Evolutionary conservation across 768 basidiomycete species (phyloP), one percentile per base, ranked within the genome.

Genomic region (Pleurotus tuoliensis): DNA sequence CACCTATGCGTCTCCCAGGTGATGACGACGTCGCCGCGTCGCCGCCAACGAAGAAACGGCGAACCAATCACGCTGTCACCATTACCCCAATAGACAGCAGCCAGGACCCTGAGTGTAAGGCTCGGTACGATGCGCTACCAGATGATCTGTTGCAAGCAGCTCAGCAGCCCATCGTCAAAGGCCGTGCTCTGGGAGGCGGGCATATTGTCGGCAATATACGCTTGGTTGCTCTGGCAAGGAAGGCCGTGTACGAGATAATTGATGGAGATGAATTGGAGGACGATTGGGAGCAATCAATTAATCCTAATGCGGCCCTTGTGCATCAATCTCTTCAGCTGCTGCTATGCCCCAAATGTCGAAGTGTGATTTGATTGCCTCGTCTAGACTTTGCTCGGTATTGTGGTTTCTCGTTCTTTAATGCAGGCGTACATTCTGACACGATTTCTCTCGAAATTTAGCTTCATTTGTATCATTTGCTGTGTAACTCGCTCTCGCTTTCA

Each of bases 81-180:
- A 37, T 41, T n/a, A 50, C 39, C 37, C 47, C 47, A 20, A 30
- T 34, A 24, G 25, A 15, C 51, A 40, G 16, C 27, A 34, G 30
- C 7, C 39, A 47, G 37, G 44, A 44, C n/a, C 45, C 39, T 7
- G n/a, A 34, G 22, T 25, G 11, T 18, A 41, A 45, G 16, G 22
- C 45, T 45, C 12, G 39, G 8, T n/a, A 55, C 27, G 16, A 25
- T 13, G 22, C 59, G 13, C 34, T 60, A n/a, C 59, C 59, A 2
- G 20, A 56, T 0, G 62, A 66, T 1, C 66, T 86, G 15, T 56
- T 86, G 6, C 55, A 56, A 0, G 59, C 77, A 1, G 84, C 84
- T 0, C 64, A 73, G 24, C 84, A 83, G 61, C 84, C 77, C 0
- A 81, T 86, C 40, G 67, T 83, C 6, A 74, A 78, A 18, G 84